A percentile compares a stretch with the other conserved stretches of the same genome.
Evolutionary conservation across 2,329 filamentous ascomycete species (phyloP).

Genomic region (Microsporum ferrugineum): DNA sequence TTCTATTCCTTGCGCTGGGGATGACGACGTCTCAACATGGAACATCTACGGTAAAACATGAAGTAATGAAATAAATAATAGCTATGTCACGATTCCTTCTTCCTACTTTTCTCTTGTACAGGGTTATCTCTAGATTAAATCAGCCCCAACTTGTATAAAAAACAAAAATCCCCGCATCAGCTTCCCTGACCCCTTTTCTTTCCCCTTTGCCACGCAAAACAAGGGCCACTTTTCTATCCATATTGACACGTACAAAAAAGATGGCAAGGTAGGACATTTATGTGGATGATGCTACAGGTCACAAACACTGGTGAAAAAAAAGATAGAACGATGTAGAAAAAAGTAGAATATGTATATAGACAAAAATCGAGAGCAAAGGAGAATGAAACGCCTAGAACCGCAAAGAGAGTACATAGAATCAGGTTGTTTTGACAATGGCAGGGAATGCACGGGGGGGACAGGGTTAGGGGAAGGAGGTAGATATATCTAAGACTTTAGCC

Average conservation of each 20-base stretch:
- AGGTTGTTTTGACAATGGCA: conserved; percentile 12
- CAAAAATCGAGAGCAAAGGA: conserved; percentile 10
- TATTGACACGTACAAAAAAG: neutral
- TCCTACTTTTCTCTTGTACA: conserved; percentile 1
- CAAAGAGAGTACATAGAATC: conserved; percentile 11
- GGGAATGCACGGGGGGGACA: neutral
- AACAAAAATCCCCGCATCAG: neutral
- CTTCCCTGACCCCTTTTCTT: neutral
- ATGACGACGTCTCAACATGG: neutral
- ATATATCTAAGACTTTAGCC: conserved; percentile 1
- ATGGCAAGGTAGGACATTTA: neutral
- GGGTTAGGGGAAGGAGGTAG: neutral
- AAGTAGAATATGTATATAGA: conserved; percentile 15
- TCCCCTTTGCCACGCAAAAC: neutral
- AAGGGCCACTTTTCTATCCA: neutral
- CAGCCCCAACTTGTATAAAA: neutral
- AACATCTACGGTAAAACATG: neutral
- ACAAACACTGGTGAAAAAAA: neutral
- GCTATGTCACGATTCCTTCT: neutral
- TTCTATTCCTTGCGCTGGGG: neutral
- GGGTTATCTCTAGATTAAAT: conserved; percentile 1
- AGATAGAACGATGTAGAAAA: conserved; percentile 8
- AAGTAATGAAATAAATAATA: neutral
- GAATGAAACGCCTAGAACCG: conserved; percentile 14
- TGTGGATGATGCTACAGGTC: conserved; percentile 3